A percentile compares a stretch with the other conserved stretches of the same genome.
Evolutionary conservation across 768 basidiomycete species (phyloP).

Genomic region (Mycena metata): DNA sequence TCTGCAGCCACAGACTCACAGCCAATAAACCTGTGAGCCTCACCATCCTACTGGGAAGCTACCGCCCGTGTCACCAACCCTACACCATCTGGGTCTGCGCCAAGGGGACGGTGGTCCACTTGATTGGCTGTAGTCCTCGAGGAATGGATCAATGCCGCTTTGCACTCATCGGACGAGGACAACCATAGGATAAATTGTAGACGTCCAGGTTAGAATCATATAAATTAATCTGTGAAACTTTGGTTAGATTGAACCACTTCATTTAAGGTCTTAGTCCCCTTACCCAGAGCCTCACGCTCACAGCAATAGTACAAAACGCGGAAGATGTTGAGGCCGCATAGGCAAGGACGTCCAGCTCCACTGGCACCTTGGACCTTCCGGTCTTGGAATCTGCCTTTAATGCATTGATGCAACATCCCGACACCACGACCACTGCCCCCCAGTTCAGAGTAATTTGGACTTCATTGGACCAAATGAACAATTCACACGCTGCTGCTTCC

Average conservation of each 20-base stretch:
- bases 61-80: too few species aligned
- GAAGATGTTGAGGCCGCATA: neutral
- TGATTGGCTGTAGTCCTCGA: too few species aligned
- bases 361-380: neutral
- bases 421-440: neutral
- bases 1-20: too few species aligned
- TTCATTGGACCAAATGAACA: neutral
- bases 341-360: neutral
- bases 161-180: too few species aligned
- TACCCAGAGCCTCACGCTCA: neutral
- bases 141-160: too few species aligned
- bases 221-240: neutral
- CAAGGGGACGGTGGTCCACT: too few species aligned
- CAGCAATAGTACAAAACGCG: neutral
- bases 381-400: neutral
- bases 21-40: too few species aligned
- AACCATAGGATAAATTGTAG: too few species aligned
- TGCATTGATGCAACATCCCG: neutral
- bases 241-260: neutral
- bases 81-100: too few species aligned
- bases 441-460: constrained; percentile 3
- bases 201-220: constrained; percentile 3
- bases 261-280: neutral
- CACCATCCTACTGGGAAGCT: too few species aligned
- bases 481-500: neutral